phyloP scores from a whole-genome alignment of 768 basidiomycete species.

The Tulasnella sp. region DNA sequence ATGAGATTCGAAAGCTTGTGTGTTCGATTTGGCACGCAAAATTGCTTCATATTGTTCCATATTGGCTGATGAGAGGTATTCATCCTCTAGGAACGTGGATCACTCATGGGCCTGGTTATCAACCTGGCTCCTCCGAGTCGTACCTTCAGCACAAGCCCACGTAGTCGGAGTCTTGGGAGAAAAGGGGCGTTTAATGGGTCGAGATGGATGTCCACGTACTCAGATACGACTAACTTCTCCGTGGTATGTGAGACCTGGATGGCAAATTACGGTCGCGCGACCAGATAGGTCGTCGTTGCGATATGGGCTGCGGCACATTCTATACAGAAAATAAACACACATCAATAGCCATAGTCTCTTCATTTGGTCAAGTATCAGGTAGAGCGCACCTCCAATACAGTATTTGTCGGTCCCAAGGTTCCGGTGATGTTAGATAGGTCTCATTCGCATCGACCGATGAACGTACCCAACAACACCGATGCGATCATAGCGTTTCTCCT shows the following conservation, averaged over 20 bases:
- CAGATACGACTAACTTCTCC: background rate
- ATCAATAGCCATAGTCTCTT: background rate
- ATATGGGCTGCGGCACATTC: background rate
- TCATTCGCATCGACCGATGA: background rate
- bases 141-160: too few species aligned
- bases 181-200: too few species aligned
- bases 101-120: background rate
- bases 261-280: background rate
- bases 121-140: too few species aligned
- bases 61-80: constrained; percentile 26
- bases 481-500: background rate
- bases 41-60: constrained; percentile 30
- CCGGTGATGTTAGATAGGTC: background rate
- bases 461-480: background rate
- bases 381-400: background rate
- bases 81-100: constrained; percentile 30
- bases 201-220: background rate
- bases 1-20: constrained; percentile 30
- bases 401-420: background rate
- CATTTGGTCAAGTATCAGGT: background rate
- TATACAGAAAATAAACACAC: background rate
- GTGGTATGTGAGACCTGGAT: background rate
- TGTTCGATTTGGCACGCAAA: constrained; percentile 29
- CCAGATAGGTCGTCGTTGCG: background rate
- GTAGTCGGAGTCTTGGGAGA: constrained; percentile 27